Base-by-base conservation (phyloP, 2,329 filamentous ascomycete genomes). In the Trichoderma arundinaceum region DNA sequence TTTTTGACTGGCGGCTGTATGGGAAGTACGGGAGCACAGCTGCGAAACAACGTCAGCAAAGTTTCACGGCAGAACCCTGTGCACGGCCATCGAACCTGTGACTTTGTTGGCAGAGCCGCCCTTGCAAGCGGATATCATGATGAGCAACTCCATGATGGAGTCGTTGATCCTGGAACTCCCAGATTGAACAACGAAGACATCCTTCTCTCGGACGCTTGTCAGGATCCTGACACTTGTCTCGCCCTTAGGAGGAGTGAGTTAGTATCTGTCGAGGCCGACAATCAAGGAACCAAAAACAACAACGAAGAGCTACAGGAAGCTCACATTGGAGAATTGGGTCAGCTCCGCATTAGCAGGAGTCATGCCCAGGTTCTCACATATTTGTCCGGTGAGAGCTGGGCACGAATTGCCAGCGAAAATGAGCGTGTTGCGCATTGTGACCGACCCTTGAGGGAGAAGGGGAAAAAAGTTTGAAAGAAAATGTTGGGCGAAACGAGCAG, bases 1-100 rank as follows among this genome's bases (percentile, higher is more conserved):
- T 98, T 84, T 99, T 99, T 66, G 94, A 98, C 79, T 99, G 95
- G 68, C 95, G 92, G 72, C 93, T 97, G 82, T 99, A 99, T n/a
- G 95, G 95, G 75, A 98, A 99, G 80, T 98, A 98, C 12, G 92
- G 92, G 74, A 95, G 86, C 69, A 95, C 92, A 70, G 92, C 92
- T 94, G 74, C 4, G 66, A 60, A 8, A 28, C 49, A 22, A 22
- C 58, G 62, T 68, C 43, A 67, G 66, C 39, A 49, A 58, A 13
- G 19, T 46, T n/a, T 5, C 33, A 49, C 35, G 51, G 32, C 54
- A 63, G 48, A 52, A 38, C 17, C 49, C 7, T 28, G 17, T 49
- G 33, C 17, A 35, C 15, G 38, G 17, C 32, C 22, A 78, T 86
- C 72, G 83, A 60, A 97, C 94, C 94, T 72, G 94, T 98, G 76